Evolutionary conservation across 2,329 filamentous ascomycete genomes (phyloP), one percentile per base, ranked within the genome.

Genomic region (Nothomitra cinnamomea): DNA sequence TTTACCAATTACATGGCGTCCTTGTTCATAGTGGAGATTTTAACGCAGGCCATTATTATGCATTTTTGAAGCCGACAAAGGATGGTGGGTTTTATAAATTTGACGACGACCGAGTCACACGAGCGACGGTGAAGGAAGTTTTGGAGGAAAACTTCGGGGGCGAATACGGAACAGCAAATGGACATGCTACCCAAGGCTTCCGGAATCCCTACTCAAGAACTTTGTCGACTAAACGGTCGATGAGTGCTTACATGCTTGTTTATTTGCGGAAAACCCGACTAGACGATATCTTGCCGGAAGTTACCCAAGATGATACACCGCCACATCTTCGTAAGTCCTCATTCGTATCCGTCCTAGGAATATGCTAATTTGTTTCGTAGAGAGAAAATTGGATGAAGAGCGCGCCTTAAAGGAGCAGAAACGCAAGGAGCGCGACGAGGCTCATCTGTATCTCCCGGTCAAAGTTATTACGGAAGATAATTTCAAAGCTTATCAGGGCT

Each of bases 211-310:
- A 82, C 61, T 79, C 79, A 8, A 70, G 79, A 40, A 77, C 76
- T 19, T 74, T 78, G 65, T 82, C 79, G 2, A 75, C 77, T 2
- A 83, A 83, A 61, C 72, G 79, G 48, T 82, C 79, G 1, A 83
- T 82, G 76, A 98, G 89, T 66, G 94, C 92, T 3, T 98, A 98
- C 73, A 98, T 98, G 92, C 70, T 98, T 73, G 94, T 98, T 1
- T 98, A 98, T 64, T 87, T 98, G 59, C 83, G 92, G 47, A 86
- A 95, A 65, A 85, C 83, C 52, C 79, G 83, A 54, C 69, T 94
- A n/a, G 85, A 95, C 62, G 76, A 85, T 59, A 82, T 96, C 49
- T 74, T 98, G 53, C 79, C 83, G 42, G 78, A 82, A 0, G 84
- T 92, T 38, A 76, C 78, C n/a, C 75, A 83, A 58, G 77, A 84